A percentile compares a stretch with the other conserved stretches of the same genome.
Conservation (phyloP, 140 eudicot species). For the Oenanthe javanica region DNA sequence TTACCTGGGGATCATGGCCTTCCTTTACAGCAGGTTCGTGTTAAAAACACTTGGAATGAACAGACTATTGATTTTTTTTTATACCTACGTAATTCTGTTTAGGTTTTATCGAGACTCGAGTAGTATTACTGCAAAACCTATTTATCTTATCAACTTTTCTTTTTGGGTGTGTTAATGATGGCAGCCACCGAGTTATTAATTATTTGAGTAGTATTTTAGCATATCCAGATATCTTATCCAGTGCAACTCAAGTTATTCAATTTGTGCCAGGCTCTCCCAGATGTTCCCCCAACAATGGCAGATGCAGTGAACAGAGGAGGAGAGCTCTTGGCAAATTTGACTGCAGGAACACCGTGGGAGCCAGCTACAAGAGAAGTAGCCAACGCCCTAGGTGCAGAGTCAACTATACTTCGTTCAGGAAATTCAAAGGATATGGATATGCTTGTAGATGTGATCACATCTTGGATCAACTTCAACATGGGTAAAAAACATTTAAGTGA, state of each 20-base stretch:
- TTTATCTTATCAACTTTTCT: background rate
- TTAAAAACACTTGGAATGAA: background rate
- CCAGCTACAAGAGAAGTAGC: conserved; percentile 70
- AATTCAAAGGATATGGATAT: conserved; percentile 67
- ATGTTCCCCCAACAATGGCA: conserved; percentile 89
- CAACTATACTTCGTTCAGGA: conserved; percentile 46
- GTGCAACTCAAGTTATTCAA: background rate
- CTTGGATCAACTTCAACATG: conserved; percentile 59
- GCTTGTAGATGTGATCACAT: conserved; percentile 67
- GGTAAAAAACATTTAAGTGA: conserved; percentile 51
- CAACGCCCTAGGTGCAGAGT: conserved; percentile 50
- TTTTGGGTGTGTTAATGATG: background rate
- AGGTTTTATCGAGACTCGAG: background rate
- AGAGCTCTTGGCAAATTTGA: conserved; percentile 65
- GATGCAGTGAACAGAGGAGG: conserved; percentile 90
- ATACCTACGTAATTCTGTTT: background rate
- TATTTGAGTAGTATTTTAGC: background rate
- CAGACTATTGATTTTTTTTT: background rate
- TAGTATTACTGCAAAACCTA: background rate
- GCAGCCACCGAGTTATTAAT: background rate
- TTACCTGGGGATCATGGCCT: conserved; percentile 96
- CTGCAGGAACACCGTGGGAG: conserved; percentile 94
- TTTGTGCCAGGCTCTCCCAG: conserved; percentile 64
- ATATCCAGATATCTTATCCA: background rate
- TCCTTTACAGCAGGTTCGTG: conserved; percentile 73